A percentile compares a stretch with the other conserved stretches of the same genome.
These are phyloP conservation scores for Pelargonium nanum DNA, from an alignment of 345 rosid species.

Conservation along the genomic window DNA sequence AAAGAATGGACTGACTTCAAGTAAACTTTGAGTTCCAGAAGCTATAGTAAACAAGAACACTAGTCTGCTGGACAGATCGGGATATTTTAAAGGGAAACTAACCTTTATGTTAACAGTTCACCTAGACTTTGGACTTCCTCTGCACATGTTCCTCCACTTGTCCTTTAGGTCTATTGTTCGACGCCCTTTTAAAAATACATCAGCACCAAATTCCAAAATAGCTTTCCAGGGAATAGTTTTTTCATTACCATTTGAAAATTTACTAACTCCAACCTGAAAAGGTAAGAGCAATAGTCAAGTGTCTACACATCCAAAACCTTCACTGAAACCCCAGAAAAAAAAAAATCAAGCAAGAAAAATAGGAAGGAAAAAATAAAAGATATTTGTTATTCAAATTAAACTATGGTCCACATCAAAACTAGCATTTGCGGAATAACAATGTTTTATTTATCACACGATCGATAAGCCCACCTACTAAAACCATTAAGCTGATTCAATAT, in stretches of 20 bases:
- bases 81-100: conserved; percentile 5
- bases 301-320: background rate
- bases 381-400: background rate
- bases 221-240: conserved; percentile 28
- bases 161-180: conserved; percentile 32
- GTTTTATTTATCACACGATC: too few relatives aligned
- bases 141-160: conserved; percentile 43
- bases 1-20: background rate
- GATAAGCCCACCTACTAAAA: too few relatives aligned
- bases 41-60: background rate
- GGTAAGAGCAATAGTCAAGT: conserved; percentile 1
- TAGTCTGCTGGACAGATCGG: background rate
- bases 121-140: conserved; percentile 18
- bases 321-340: background rate
- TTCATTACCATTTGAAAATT: conserved; percentile 12
- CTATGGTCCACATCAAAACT: background rate
- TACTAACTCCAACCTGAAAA: conserved; percentile 29
- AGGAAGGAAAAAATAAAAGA: background rate
- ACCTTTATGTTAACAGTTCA: conserved; percentile 10
- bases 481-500: too few relatives aligned
- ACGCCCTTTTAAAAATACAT: conserved; percentile 17
- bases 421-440: background rate
- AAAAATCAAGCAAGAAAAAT: too few relatives aligned
- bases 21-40: background rate
- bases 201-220: conserved; percentile 28